phyloP scores from a whole-genome alignment of 2,329 filamentous ascomycete genomes.

The Verticillium longisporum region DNA sequence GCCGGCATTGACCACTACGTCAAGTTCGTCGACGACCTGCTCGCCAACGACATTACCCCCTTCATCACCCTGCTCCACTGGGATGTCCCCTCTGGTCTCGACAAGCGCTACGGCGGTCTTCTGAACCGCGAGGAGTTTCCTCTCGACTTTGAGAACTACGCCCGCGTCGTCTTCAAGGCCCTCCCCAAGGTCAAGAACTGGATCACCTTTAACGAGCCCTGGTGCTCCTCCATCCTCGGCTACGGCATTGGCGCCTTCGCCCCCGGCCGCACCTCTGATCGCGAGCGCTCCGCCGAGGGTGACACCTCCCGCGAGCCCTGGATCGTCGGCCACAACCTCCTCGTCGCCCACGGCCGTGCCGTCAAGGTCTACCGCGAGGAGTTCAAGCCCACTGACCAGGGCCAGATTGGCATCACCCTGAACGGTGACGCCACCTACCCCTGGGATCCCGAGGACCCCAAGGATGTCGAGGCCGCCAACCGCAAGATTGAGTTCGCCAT shows the following conservation, averaged over 20 bases:
- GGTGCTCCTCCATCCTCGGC: constrained; percentile 75
- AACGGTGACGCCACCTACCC: constrained; percentile 81
- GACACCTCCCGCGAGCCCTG: constrained; percentile 74
- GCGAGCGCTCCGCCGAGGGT: constrained; percentile 61
- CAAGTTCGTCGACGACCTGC: constrained; percentile 70
- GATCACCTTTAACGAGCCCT: constrained; percentile 90
- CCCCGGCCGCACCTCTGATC: constrained; percentile 74
- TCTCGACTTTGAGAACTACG: constrained; percentile 73
- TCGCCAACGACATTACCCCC: constrained; percentile 69
- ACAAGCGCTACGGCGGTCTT: constrained; percentile 75
- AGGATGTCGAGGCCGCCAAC: constrained; percentile 67
- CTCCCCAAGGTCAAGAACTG: constrained; percentile 76
- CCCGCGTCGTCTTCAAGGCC: constrained; percentile 66
- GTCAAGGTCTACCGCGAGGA: constrained; percentile 79
- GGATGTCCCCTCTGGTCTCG: constrained; percentile 74
- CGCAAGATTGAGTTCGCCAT: constrained; percentile 85
- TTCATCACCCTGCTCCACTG: constrained; percentile 84
- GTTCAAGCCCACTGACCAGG: constrained; percentile 65
- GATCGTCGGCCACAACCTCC: constrained; percentile 73
- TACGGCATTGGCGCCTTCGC: constrained; percentile 75
- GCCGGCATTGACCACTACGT: constrained; percentile 72
- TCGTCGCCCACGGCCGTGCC: constrained; percentile 72
- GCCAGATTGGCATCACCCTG: constrained; percentile 80
- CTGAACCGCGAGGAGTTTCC: constrained; percentile 78
- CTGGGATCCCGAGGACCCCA: constrained; percentile 70